Evolutionary conservation across 1,284 basidiomycete genomes (phyloP), one percentile per base, ranked within the genome.

Genomic region (Ceratorhiza oryzae-sativae): DNA sequence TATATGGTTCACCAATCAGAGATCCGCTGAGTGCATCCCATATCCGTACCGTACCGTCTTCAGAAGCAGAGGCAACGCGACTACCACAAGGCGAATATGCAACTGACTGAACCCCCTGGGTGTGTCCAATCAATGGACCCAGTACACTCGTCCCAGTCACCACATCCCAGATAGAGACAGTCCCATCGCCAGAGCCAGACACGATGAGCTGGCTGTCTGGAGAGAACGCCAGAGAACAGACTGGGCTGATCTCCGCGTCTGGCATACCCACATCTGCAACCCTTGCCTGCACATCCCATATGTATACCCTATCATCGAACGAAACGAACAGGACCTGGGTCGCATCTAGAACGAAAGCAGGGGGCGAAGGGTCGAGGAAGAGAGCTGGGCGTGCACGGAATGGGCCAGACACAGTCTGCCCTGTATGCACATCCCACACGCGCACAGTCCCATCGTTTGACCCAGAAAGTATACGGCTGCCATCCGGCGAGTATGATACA

Each of bases 211-310:
- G 23, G 23, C 71, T 55, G 58, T 70, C 51, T 1, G 49, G 45
- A 10, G 61, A 67, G 49, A 72, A 72, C 23, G 71, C 60, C 41
- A 72, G 48, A 3, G 60, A 72, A 9, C n/a, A 32, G 13, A 72
- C 71, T 10, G 3, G 3, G 4, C 18, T 32, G 2, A n/a, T 39
- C n/a, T 72, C 60, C 2, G 45, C 59, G 3, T n/a, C 3, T 23
- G 45, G 67, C 18, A 20, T 48, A 15, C 32, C 20, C 15, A 74
- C 41, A 45, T 63, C 61, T 20, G 32, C 72, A 23, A 79, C 80
- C 5, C 13, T 39, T 13, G 75, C 76, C 41, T 77, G 77, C 13
- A 78, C 76, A 74, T 81, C 79, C 80, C 80, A 81, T 41, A n/a
- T n/a, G n/a, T n/a, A n/a, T n/a, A n/a, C n/a, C n/a, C n/a, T n/a